A percentile compares a stretch with the other conserved stretches of the same genome.
phyloP scores from a whole-genome alignment of 1,284 basidiomycete genomes.

The Leccinum idahoense region DNA sequence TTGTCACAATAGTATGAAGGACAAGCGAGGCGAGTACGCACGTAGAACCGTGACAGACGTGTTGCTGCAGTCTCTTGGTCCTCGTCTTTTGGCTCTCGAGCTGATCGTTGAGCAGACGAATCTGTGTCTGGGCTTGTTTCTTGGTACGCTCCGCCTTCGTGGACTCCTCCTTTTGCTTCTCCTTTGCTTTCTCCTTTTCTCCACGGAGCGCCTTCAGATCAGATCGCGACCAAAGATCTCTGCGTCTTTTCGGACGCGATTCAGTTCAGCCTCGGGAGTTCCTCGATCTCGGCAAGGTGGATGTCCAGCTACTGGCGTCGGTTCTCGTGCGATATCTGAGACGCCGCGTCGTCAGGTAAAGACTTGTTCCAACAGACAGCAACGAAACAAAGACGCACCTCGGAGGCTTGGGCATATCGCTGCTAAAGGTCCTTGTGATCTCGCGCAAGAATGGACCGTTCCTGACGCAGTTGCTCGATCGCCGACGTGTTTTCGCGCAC shows the following conservation, averaged over 20 bases:
- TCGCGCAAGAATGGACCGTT: slow-evolving; percentile 58
- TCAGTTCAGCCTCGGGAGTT: slow-evolving; percentile 68
- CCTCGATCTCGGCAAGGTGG: slow-evolving; percentile 66
- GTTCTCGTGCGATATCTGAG: slow-evolving; percentile 65
- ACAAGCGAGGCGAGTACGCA: slow-evolving; percentile 37
- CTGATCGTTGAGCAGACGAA: slow-evolving; percentile 63
- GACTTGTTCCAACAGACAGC: not conserved
- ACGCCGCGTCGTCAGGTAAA: slow-evolving; percentile 34
- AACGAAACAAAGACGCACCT: slow-evolving; percentile 39
- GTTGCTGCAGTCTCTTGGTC: slow-evolving; percentile 41
- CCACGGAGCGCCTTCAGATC: slow-evolving; percentile 51
- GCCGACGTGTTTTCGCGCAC: slow-evolving; percentile 61
- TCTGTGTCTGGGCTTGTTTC: slow-evolving; percentile 63
- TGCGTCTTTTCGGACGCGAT: slow-evolving; percentile 66
- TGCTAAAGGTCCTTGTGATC: slow-evolving; percentile 70
- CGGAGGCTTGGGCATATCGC: slow-evolving; percentile 56
- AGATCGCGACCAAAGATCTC: slow-evolving; percentile 68
- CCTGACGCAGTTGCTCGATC: slow-evolving; percentile 68
- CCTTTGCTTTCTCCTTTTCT: slow-evolving; percentile 62
- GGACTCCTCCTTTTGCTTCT: slow-evolving; percentile 36
- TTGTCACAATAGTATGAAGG: not conserved
- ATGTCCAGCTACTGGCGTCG: slow-evolving; percentile 69
- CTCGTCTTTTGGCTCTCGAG: slow-evolving; percentile 53
- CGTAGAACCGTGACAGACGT: slow-evolving; percentile 45
- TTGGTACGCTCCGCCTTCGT: slow-evolving; percentile 49